Evolutionary conservation across 23 red algal genomes (phyloP), one percentile per base, ranked within the genome.

Genomic region (Gracilaria vermiculophylla): DNA sequence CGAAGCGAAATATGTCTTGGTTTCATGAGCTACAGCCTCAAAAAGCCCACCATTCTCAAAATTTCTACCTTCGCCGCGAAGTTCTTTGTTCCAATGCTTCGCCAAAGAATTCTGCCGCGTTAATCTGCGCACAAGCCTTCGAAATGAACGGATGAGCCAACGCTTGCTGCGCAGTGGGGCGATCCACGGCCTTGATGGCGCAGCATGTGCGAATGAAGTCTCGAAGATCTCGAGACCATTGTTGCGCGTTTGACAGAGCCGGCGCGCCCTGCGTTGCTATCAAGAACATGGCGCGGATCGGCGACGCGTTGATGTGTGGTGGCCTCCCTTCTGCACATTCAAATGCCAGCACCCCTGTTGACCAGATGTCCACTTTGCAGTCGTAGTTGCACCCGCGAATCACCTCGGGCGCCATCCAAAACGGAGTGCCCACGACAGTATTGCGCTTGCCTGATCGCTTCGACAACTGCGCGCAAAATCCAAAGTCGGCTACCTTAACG

Each of bases 381-480:
- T 90, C 95, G 86, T 94, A 98, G 62, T 92, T 82, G 16, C 58
- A 58, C 37, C 96, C 91, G 9, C 96, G 70, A 62, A 98, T 98
- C 37, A 98, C 87, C 65, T 98, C 96, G 32, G 96, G 92, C 62
- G 96, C 96, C 96, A 95, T 98, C 87, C 87, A 94, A 45, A 71
- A 98, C 23, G 96, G 92, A 33, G 96, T 98, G 13, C 88, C 88
- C 8, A 96, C 94, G 3, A 89, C 90, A 25, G 88, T 92, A 51
- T 92, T 89, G 21, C 21, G 77, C 51, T 86, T 77, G 32, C 90
- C 94, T 0, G 84, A 73, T 36, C 80, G 37, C 44, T 60, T 73
- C 33, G 83, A 87, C 2, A 96, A 39, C 43, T 85, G 80, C 16
- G 94, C 94, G 79, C 84, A 89, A 64, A 92, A 96, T 21, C 94